Evolutionary conservation across 2,329 filamentous ascomycete genomes (phyloP).

Genomic region (Alternaria dauci): DNA sequence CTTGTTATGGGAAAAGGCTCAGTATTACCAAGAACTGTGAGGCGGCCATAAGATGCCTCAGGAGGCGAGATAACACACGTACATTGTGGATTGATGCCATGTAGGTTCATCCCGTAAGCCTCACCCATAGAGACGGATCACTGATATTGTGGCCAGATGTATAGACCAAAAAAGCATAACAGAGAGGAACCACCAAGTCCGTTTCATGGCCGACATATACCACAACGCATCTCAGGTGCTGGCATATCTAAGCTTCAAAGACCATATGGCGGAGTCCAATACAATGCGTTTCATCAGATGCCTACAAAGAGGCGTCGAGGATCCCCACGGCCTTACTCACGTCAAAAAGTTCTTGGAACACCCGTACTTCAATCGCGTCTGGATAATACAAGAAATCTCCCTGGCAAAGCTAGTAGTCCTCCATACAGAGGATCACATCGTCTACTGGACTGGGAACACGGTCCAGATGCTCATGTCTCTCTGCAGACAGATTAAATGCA

Average conservation of each 20-base stretch:
- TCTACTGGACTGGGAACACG: neutral
- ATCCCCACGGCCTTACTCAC: too few species aligned
- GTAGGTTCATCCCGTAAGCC: neutral
- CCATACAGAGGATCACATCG: neutral
- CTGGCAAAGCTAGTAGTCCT: neutral
- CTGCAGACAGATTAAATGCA: neutral
- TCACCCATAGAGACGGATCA: too few species aligned
- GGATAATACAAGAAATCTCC: neutral
- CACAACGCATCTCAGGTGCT: neutral
- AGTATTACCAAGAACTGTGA: neutral
- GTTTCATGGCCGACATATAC: neutral
- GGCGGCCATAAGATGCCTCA: too few species aligned
- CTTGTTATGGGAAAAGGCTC: neutral
- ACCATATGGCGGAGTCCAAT: too few species aligned
- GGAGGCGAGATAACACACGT: neutral
- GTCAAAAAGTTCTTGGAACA: neutral
- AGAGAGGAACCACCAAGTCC: neutral
- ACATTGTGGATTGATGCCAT: neutral
- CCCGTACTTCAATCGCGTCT: neutral
- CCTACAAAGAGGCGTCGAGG: too few species aligned
- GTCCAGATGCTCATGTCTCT: neutral
- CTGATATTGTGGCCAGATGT: neutral
- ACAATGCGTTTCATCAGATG: too few species aligned
- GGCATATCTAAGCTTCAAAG: neutral
- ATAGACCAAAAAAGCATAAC: neutral